phyloP scores from a whole-genome alignment of 176 grass and related monocot species.

The Puccinellia tenuiflora region DNA sequence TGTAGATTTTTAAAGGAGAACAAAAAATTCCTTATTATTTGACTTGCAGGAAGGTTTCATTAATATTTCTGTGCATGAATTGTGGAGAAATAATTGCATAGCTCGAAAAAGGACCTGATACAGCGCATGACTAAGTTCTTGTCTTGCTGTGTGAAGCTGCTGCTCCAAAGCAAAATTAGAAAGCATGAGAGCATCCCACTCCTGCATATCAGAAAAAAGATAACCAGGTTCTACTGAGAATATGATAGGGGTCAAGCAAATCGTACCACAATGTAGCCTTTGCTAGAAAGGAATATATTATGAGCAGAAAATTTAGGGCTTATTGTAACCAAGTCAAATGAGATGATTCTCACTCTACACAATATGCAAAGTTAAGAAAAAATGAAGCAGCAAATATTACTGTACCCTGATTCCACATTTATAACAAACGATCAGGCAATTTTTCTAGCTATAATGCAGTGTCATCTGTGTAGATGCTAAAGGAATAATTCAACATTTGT shows the following conservation, averaged over 20 bases:
- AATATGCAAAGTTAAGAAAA: neutral
- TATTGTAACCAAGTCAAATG: slow-evolving; percentile 6
- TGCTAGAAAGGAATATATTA: neutral
- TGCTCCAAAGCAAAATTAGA: slow-evolving; percentile 96
- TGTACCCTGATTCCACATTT: neutral
- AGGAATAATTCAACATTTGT: neutral
- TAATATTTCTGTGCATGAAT: neutral
- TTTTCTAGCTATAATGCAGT: neutral
- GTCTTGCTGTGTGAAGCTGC: slow-evolving; percentile 92
- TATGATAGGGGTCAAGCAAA: neutral
- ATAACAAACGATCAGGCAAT: neutral
- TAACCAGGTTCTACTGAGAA: slow-evolving; percentile 15
- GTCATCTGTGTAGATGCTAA: neutral
- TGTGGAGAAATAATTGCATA: neutral
- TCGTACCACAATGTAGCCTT: neutral
- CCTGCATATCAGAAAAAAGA: slow-evolving; percentile 41
- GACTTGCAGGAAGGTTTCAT: neutral
- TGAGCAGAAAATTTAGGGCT: neutral
- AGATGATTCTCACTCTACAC: neutral
- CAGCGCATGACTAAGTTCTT: slow-evolving; percentile 96
- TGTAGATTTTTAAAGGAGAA: neutral
- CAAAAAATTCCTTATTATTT: neutral
- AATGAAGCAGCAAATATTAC: neutral
- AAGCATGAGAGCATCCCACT: slow-evolving; percentile 98
- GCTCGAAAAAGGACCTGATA: slow-evolving; percentile 66